These are phyloP conservation scores for Candida gorgasii DNA, from an alignment of 805 yeast species.

Conservation along the genomic window DNA sequence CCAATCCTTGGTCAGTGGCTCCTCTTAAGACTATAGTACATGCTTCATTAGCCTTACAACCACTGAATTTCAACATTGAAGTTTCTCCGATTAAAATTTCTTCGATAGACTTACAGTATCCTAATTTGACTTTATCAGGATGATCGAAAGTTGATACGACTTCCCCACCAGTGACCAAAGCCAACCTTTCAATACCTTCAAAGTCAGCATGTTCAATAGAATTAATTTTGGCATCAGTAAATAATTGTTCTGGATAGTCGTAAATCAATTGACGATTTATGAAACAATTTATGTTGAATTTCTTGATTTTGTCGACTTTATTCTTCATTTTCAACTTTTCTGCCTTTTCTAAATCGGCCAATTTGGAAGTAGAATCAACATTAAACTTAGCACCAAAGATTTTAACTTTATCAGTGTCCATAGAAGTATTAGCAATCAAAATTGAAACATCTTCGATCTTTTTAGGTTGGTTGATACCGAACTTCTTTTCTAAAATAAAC, in stretches of 20 bases:
- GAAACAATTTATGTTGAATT: conserved; percentile 84
- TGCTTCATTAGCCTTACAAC: conserved; percentile 93
- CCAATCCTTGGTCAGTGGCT: conserved; percentile 48
- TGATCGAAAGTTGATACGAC: conserved; percentile 94
- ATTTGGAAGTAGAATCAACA: conserved; percentile 90
- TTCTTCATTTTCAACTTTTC: conserved; percentile 90
- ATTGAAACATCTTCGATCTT: conserved; percentile 79
- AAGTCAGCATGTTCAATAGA: conserved; percentile 98
- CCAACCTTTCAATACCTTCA: conserved; percentile 95
- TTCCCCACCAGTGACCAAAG: conserved; percentile 97
- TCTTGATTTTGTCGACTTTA: conserved; percentile 86
- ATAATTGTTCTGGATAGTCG: conserved; percentile 96
- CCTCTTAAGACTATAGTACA: conserved; percentile 90
- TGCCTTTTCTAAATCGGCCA: conserved; percentile 92
- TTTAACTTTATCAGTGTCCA: conserved; percentile 97
- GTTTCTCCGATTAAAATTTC: conserved; percentile 94
- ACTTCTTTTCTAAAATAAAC: conserved; percentile 84
- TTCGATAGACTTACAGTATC: conserved; percentile 86
- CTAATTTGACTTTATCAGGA: conserved; percentile 83
- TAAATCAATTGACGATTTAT: conserved; percentile 95
- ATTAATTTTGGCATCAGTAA: conserved; percentile 83
- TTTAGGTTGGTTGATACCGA: conserved; percentile 94
- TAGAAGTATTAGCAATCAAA: conserved; percentile 89
- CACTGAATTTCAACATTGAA: conserved; percentile 86
- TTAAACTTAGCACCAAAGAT: conserved; percentile 97